Evolutionary conservation across 2,329 filamentous ascomycete species (phyloP).

Genomic region (Phoma sp.): DNA sequence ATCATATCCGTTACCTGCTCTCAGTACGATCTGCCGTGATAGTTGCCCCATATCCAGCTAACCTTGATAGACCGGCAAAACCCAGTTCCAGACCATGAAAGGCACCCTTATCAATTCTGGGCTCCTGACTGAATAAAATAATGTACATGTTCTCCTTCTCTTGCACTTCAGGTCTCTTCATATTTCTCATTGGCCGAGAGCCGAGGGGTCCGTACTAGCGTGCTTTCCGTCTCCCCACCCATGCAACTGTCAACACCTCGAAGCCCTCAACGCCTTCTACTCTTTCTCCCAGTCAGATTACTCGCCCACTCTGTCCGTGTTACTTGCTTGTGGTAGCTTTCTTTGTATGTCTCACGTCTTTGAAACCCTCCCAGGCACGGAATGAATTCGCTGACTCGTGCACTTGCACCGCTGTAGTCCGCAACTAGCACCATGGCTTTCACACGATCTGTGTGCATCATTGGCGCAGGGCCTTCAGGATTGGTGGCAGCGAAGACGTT

Average conservation of each 20-base stretch:
- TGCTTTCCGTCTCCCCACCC: conserved; percentile 13
- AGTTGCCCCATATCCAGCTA: conserved; percentile 5
- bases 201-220: conserved; percentile 28
- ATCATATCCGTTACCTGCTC: conserved; percentile 58
- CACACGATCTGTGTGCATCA: conserved; percentile 50
- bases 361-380: background rate
- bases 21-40: conserved; percentile 44
- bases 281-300: background rate
- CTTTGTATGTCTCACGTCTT: background rate
- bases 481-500: conserved; percentile 69
- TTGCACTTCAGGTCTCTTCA: background rate
- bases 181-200: conserved; percentile 11
- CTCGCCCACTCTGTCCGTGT: background rate
- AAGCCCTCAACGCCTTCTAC: background rate
- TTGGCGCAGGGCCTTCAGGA: conserved; percentile 56
- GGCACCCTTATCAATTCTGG: conserved; percentile 45
- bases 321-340: background rate
- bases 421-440: background rate
- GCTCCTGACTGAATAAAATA: conserved; percentile 31
- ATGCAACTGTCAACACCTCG: conserved; percentile 2
- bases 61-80: conserved; percentile 53
- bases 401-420: background rate
- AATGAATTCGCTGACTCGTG: background rate
- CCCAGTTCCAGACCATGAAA: conserved; percentile 59
- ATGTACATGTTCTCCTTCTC: conserved; percentile 9